A percentile compares a stretch with the other conserved stretches of the same genome.
Conservation (phyloP, 177 flowering plant species). For the Vitis hybrid region DNA sequence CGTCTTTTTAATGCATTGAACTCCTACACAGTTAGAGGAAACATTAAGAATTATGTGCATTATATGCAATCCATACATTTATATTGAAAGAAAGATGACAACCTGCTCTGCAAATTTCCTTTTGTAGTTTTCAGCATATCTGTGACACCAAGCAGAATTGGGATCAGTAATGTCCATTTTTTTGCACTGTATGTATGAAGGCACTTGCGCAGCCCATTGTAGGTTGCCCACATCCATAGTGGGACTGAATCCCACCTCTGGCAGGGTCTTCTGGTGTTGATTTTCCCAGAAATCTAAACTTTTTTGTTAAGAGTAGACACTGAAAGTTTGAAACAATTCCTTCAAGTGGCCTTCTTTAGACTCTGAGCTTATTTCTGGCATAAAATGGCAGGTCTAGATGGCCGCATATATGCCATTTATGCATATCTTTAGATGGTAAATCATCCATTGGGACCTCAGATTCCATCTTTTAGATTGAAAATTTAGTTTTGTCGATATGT, state of each 20-base stretch:
- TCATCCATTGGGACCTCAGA: background rate
- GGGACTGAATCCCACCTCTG: background rate
- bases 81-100: slow-evolving; percentile 6
- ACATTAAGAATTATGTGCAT: background rate
- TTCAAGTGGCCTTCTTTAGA: too few relatives aligned
- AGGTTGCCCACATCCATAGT: slow-evolving; percentile 4
- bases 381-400: background rate
- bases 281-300: too few relatives aligned
- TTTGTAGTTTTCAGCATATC: slow-evolving; percentile 59
- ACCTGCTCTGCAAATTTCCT: slow-evolving; percentile 83
- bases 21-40: slow-evolving; percentile 40
- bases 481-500: background rate
- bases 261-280: too few relatives aligned
- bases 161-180: slow-evolving; percentile 19
- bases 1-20: slow-evolving; percentile 62
- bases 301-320: too few relatives aligned
- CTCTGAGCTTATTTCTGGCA: too few relatives aligned
- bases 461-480: background rate
- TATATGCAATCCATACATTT: background rate
- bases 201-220: background rate
- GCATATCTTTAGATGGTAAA: slow-evolving; percentile 1
- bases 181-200: background rate
- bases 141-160: slow-evolving; percentile 34
- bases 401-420: background rate
- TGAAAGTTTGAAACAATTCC: too few relatives aligned